Base-by-base conservation (phyloP, 192 early-diverging fungal genomes). In the Coemansia sp. region DNA sequence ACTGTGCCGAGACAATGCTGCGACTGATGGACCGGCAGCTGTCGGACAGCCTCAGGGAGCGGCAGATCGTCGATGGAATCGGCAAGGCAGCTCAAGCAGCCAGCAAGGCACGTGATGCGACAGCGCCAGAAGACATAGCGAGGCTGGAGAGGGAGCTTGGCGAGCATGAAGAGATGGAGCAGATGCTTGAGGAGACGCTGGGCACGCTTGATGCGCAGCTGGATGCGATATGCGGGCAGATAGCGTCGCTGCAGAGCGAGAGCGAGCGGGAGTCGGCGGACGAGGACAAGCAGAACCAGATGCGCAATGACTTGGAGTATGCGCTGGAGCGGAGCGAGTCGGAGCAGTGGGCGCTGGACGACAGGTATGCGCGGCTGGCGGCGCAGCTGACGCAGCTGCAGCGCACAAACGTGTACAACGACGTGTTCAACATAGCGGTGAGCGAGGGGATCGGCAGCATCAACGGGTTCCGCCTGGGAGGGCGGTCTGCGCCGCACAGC, bases 391-490 rank as follows among this genome's bases (percentile, higher is more conserved):
- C 92, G 27, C 83, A 85, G 59, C 82, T 98, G 6, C 89, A 92
- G 71, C 92, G 90, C 53, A 96, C 94, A 3, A 95, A 94, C 65
- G 93, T 98, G 15, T 95, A 89, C 80, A 96, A 97, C 72, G 96
- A 98, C 63, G 87, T 92, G 0, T 97, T 97, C 72, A 88, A 88
- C 50, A 96, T 98, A 36, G 74, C 87, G 36, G 88, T 94, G 41
- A 87, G 88, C 60, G 93, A 92, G 1, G 85, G 87, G 31, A 89
- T 97, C 69, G 94, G 90, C 8, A 94, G 91, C 9, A 98, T 98
- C 66, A 97, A 98, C 73, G 94, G 93, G 1, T 93, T 95, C 58
- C 82, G 96, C 22, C 66, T 98, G 40, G 95, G 95, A 19, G 74
- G 79, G 9, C 84, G 92, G 23, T 82, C 94, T 11, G 84, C 87